A percentile compares a stretch with the other conserved stretches of the same genome.
Conservation (phyloP, 257 asterid genomes). For the Nicotiana noctiflora region DNA sequence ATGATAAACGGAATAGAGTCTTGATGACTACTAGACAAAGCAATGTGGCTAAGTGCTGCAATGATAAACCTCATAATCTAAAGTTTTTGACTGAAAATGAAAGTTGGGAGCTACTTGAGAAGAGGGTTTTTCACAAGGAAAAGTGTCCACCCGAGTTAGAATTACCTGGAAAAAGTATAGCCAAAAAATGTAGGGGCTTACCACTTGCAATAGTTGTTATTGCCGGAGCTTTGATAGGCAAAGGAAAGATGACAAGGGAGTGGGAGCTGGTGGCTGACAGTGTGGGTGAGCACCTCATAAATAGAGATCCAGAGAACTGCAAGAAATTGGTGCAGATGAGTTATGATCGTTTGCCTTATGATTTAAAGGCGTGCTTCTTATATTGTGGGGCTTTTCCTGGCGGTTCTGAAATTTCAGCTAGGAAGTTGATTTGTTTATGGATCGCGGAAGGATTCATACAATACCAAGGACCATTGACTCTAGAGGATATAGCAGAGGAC, state of each 20-base stretch:
- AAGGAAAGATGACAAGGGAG: constrained; percentile 26
- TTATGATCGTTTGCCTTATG: constrained; percentile 42
- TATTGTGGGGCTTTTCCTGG: constrained; percentile 53
- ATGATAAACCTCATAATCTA: constrained; percentile 27
- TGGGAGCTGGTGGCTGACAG: constrained; percentile 39
- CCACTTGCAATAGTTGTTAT: constrained; percentile 57
- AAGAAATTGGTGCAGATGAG: constrained; percentile 38
- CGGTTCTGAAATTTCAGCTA: constrained; percentile 34
- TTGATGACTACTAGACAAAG: constrained; percentile 37
- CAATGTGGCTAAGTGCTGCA: constrained; percentile 32
- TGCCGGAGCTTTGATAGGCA: constrained; percentile 44
- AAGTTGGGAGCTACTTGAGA: constrained; percentile 42
- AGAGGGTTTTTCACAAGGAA: constrained; percentile 36
- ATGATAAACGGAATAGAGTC: constrained; percentile 34
- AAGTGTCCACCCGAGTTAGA: constrained; percentile 33
- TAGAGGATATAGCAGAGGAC: constrained; percentile 46
- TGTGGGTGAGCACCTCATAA: constrained; percentile 31
- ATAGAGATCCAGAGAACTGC: constrained; percentile 27
- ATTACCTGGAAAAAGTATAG: constrained; percentile 32
- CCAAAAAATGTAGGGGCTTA: constrained; percentile 34
- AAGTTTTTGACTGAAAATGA: constrained; percentile 30
- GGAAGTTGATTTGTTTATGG: constrained; percentile 46
- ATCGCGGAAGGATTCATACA: constrained; percentile 56
- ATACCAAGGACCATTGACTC: constrained; percentile 21
- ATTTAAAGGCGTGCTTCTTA: constrained; percentile 47